phyloP scores from a whole-genome alignment of 1,284 basidiomycete species.

The Boletus sp. region DNA sequence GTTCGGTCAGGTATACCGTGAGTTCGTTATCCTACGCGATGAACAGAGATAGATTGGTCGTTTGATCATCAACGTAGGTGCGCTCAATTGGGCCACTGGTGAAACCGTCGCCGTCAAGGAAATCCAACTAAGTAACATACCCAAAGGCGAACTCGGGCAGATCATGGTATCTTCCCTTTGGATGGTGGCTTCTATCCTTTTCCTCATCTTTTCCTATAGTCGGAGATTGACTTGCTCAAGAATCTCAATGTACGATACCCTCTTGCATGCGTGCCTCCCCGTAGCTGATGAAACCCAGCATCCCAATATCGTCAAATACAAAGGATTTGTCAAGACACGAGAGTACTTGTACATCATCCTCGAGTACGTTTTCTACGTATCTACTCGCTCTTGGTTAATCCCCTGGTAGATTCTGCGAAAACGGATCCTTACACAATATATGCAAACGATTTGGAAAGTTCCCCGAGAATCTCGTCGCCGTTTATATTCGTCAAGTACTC shows the following conservation, averaged over 20 bases:
- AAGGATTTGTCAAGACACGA: slow-evolving; percentile 92
- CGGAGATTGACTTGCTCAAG: slow-evolving; percentile 96
- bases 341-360: slow-evolving; percentile 96
- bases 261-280: background rate
- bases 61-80: slow-evolving; percentile 47
- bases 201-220: slow-evolving; percentile 44
- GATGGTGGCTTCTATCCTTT: slow-evolving; percentile 4
- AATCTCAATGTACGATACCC: slow-evolving; percentile 74
- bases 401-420: slow-evolving; percentile 83
- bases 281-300: slow-evolving; percentile 44
- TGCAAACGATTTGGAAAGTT: slow-evolving; percentile 98
- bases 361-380: slow-evolving; percentile 49
- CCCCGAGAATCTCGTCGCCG: slow-evolving; percentile 92
- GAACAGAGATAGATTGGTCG: slow-evolving; percentile 2
- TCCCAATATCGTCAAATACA: slow-evolving; percentile 97
- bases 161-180: slow-evolving; percentile 76
- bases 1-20: slow-evolving; percentile 92
- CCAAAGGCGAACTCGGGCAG: slow-evolving; percentile 87
- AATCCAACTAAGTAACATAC: slow-evolving; percentile 89
- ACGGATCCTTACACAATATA: slow-evolving; percentile 92
- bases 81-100: slow-evolving; percentile 93
- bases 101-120: slow-evolving; percentile 96
- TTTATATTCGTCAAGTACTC: slow-evolving; percentile 92
- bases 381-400: slow-evolving; percentile 3
- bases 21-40: slow-evolving; percentile 30